Evolutionary conservation across 805 yeast species (phyloP).

Genomic region (Lipomyces chichibuensis): DNA sequence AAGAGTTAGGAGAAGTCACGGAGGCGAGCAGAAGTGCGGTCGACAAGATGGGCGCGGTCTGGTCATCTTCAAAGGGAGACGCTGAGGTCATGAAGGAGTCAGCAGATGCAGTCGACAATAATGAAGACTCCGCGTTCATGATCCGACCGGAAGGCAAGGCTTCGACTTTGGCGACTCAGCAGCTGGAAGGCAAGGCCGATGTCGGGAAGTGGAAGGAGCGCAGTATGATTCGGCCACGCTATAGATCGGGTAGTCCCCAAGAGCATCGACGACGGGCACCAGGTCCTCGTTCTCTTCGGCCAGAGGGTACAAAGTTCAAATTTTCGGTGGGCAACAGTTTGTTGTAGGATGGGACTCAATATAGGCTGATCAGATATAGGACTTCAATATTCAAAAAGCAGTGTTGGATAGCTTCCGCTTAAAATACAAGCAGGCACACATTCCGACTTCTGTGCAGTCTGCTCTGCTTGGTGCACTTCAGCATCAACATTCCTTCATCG

Average conservation of each 20-base stretch:
- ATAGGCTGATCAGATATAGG: constrained; percentile 6
- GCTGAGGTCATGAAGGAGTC: neutral
- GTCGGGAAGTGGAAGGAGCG: neutral
- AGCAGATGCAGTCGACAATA: neutral
- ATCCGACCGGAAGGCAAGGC: neutral
- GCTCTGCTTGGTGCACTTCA: constrained; percentile 23
- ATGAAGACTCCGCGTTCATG: constrained; percentile 3
- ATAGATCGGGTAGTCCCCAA: neutral
- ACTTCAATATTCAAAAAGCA: constrained; percentile 17
- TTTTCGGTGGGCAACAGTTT: neutral
- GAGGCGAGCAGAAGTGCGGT: neutral
- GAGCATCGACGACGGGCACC: constrained; percentile 1
- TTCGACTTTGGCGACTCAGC: neutral
- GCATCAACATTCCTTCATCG: constrained; percentile 37
- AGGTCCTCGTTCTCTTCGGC: neutral
- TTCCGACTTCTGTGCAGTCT: constrained; percentile 25
- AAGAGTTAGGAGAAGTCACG: neutral
- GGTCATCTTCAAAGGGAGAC: neutral
- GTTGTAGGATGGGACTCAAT: neutral
- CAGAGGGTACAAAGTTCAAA: neutral
- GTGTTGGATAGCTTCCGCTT: constrained; percentile 17
- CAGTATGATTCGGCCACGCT: neutral
- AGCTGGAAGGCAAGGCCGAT: neutral
- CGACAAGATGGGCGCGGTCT: neutral
- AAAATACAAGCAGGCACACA: constrained; percentile 8